Base-by-base conservation (phyloP, 1,284 basidiomycete genomes). In the Tranzscheliella williamsii region DNA sequence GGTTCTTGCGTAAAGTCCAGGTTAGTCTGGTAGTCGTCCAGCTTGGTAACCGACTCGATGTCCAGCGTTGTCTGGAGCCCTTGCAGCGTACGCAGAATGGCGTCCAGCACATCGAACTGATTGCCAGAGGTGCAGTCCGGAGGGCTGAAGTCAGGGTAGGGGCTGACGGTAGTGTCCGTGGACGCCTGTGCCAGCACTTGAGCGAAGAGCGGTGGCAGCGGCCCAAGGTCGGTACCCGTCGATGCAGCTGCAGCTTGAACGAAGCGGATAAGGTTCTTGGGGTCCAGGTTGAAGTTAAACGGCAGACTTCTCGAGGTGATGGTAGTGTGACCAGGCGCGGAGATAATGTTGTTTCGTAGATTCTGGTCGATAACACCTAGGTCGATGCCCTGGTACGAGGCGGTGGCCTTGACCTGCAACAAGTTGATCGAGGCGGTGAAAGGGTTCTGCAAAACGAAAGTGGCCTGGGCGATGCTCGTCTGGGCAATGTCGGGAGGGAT, bases 391-490 rank as follows among this genome's bases (percentile, higher is more conserved):
- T 86, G 22, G 75, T 81, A 76, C 4, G 58, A 83, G 0, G 84
- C 87, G 3, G 76, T 81, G 1, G 86, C 84, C 9, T 79, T 79
- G n/a, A 89, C 79, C 45, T 80, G 75, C 24, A 86, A 70, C 16
- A 89, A 74, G 72, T 86, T 87, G 75, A 89, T 85, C 65, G 84
- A 84, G 11, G 87, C 87, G 0, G 86, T 88, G 79, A 89, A 89
- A 2, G 87, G 87, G 68, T 89, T 90, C 13, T 79, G 79, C 34
- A 89, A 80, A 2, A 79, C 61, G 49, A 76, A 73, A 17, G 61
- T 58, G 22, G 62, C 63, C 41, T 54, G 43, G 4, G 72, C 73
- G 13, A 52, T 47, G 13, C 13, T 4, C 9, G 62, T 71, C 49
- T 73, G 62, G 7, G 67, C 73, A 41, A 79, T 78, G 60, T 78